Evolutionary conservation across 495 filamentous ascomycete genomes (phyloP), one percentile per base, ranked within the genome.

Genomic region (Penicillium argentinense): DNA sequence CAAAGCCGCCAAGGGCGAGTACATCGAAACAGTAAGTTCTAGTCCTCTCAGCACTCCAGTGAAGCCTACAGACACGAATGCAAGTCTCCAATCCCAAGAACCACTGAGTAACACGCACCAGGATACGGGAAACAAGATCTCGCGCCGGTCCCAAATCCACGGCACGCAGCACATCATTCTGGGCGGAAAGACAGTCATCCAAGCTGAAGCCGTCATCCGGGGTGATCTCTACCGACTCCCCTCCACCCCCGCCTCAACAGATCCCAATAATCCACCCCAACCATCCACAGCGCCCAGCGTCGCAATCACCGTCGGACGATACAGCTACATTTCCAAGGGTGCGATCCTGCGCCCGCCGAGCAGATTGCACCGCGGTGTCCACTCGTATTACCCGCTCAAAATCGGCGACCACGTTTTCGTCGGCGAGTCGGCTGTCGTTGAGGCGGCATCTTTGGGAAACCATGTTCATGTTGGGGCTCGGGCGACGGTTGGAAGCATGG

Each of bases 121-220:
- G 89, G 91, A 96, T 72, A 97, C 91, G 21, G 93, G 93, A 52
- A 98, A 98, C 79, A 97, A 97, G 76, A 91, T 98, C 54, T 92
- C 91, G 26, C 89, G 93, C 56, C 88, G 88, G 40, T 84, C 86
- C 40, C 82, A 85, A 57, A 87, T 98, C 53, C 84, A 95, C 65
- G 93, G 93, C 60, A 95, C 91, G 19, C 89, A 92, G 48, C 92
- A 97, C 72, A 96, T 98, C 66, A 95, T 96, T 69, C 88, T 98
- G 11, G 92, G 89, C 54, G 93, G 93, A 46, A 95, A 92, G 68
- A 93, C 89, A 8, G 88, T 97, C 54, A 95, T 98, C 62, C 85
- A 90, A 70, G 84, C 89, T 44, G 88, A 95, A 58, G 91, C 86
- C 53, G 87, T 89, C 58, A 91, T 98, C 60, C 86, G 93, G 33